Evolutionary conservation across 75 land plant genomes (phyloP).

Genomic region (Pinus tabuliformis): DNA sequence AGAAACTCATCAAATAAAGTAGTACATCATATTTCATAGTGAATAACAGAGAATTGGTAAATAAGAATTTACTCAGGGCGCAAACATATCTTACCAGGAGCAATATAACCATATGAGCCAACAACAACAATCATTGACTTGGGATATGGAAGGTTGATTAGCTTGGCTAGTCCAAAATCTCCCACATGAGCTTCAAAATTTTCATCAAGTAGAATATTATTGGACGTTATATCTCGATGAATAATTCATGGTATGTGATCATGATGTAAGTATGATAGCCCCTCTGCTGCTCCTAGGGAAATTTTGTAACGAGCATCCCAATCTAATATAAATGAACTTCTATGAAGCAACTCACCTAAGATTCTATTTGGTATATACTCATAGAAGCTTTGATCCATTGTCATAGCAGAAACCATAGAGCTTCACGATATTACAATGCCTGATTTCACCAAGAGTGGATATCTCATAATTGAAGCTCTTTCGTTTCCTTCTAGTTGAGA

Average conservation of each 20-base stretch:
- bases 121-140: constrained; percentile 75
- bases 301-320: constrained; percentile 75
- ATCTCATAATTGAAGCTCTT: constrained; percentile 75
- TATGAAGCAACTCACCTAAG: constrained; percentile 70
- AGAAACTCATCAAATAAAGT: too few species aligned
- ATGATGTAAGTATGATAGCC: constrained; percentile 84
- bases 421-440: constrained; percentile 82
- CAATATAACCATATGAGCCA: constrained; percentile 90
- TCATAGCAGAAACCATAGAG: constrained; percentile 72
- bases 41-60: background rate
- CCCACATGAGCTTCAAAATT: constrained; percentile 85
- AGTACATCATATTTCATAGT: too few species aligned
- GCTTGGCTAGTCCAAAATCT: constrained; percentile 84
- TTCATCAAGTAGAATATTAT: constrained; percentile 69
- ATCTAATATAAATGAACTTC: constrained; percentile 41
- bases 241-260: constrained; percentile 75
- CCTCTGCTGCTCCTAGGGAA: constrained; percentile 91
- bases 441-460: constrained; percentile 70
- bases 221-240: constrained; percentile 80
- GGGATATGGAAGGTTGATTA: constrained; percentile 60
- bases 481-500: constrained; percentile 58
- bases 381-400: constrained; percentile 62
- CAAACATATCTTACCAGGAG: constrained; percentile 51
- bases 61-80: background rate
- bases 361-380: constrained; percentile 80